A percentile compares a stretch with the other conserved stretches of the same genome.
These are phyloP conservation scores for Vigna angularis DNA, from an alignment of 306 rosid genomes.

Conservation along the genomic window DNA sequence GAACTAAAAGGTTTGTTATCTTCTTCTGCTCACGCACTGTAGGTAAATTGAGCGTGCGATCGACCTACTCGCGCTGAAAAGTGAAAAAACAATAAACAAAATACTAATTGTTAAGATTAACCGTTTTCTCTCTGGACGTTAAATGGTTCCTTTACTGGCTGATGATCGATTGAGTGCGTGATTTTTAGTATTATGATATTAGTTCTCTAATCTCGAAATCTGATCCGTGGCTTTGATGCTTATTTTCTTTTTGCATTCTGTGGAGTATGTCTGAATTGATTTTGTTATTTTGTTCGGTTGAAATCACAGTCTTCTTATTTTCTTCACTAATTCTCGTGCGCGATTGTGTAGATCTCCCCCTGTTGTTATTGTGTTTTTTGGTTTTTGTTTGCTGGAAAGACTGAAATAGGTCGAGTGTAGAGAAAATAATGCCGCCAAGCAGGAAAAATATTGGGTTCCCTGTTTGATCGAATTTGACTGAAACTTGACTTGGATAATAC, in stretches of 20 bases:
- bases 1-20: conserved; percentile 68
- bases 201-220: conserved; percentile 31
- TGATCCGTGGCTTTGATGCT: conserved; percentile 31
- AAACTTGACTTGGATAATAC: conserved; percentile 16
- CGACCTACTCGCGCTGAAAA: not conserved
- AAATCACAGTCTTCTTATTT: conserved; percentile 6
- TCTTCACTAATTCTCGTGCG: conserved; percentile 1
- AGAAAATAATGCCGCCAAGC: not conserved
- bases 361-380: not conserved
- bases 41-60: conserved; percentile 19
- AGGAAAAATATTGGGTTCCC: not conserved
- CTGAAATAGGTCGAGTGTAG: not conserved
- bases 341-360: conserved; percentile 27
- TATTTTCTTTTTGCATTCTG: not conserved
- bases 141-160: not conserved
- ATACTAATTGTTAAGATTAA: not conserved
- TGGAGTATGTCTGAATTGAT: not conserved
- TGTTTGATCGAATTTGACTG: conserved; percentile 26
- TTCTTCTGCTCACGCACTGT: conserved; percentile 18
- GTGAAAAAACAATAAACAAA: not conserved
- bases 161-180: not conserved
- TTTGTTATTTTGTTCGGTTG: not conserved
- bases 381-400: not conserved
- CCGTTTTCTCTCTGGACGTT: not conserved
- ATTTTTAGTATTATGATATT: not conserved